phyloP scores from a whole-genome alignment of 805 yeast species.

The Candida arabinofermentans region DNA sequence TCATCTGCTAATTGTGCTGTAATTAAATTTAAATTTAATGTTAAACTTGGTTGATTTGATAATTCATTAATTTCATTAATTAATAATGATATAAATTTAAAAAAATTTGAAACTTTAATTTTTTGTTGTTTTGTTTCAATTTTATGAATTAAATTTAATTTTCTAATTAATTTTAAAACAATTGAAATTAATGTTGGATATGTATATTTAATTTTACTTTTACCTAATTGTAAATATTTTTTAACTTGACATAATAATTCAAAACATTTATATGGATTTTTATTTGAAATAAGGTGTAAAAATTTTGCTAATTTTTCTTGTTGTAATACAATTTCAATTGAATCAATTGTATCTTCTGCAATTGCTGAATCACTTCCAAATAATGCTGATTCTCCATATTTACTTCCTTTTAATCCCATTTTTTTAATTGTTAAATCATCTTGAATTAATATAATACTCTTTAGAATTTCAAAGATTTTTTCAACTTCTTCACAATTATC shows the following conservation, averaged over 20 bases:
- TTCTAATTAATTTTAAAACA: constrained; percentile 56
- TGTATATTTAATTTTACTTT: constrained; percentile 54
- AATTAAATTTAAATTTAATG: constrained; percentile 51
- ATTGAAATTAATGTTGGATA: constrained; percentile 72
- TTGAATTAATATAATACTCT: constrained; percentile 43
- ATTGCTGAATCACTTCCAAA: constrained; percentile 25
- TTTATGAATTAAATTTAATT: constrained; percentile 31
- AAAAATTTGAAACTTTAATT: constrained; percentile 33
- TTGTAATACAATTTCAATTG: constrained; percentile 36
- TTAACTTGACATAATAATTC: constrained; percentile 43
- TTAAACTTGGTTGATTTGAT: constrained; percentile 27
- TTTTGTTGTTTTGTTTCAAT: constrained; percentile 21
- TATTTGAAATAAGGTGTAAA: constrained; percentile 56
- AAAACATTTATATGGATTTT: constrained; percentile 42
- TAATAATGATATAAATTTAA: constrained; percentile 68
- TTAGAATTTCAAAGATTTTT: constrained; percentile 55
- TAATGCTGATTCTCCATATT: constrained; percentile 14
- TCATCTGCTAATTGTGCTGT: constrained; percentile 81
- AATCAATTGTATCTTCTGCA: constrained; percentile 24
- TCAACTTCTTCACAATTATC: constrained; percentile 47
- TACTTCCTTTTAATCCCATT: constrained; percentile 32
- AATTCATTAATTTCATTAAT: constrained; percentile 59
- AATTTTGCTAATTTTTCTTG: constrained; percentile 68
- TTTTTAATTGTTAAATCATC: constrained; percentile 32
- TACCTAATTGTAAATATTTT: constrained; percentile 50